phyloP scores from a whole-genome alignment of 2,329 filamentous ascomycete species.

The Helotiales sp. region DNA sequence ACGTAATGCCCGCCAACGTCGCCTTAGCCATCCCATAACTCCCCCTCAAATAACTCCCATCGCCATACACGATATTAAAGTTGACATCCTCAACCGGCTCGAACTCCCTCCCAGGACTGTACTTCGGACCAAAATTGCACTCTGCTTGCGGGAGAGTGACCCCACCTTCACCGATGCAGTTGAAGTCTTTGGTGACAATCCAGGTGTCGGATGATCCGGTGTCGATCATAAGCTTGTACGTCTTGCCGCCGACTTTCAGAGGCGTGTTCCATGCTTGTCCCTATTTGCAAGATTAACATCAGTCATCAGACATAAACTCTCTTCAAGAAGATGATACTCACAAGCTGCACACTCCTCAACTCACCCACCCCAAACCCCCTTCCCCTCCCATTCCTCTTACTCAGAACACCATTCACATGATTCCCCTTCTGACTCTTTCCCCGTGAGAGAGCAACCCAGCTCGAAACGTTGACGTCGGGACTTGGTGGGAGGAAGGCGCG shows the following conservation, averaged over 20 bases:
- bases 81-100: conserved; percentile 46
- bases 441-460: conserved; percentile 1
- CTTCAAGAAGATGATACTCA: not conserved
- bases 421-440: no score
- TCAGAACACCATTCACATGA: not conserved
- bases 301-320: no score
- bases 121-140: conserved; percentile 29
- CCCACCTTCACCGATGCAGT: conserved; percentile 42
- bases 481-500: not conserved
- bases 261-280: conserved; percentile 6
- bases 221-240: conserved; percentile 45
- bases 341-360: not conserved
- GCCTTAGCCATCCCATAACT: conserved; percentile 46
- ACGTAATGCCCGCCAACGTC: conserved; percentile 51
- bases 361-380: not conserved
- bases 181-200: conserved; percentile 45
- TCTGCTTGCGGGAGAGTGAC: conserved; percentile 1
- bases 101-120: conserved; percentile 42
- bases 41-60: conserved; percentile 49
- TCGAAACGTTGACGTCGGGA: conserved; percentile 12
- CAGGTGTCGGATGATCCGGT: conserved; percentile 56
- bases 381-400: not conserved
- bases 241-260: conserved; percentile 5
- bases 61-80: conserved; percentile 52
- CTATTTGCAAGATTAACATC: no score